Conservation (phyloP, 306 rosid species). For the Acacia confusa region DNA sequence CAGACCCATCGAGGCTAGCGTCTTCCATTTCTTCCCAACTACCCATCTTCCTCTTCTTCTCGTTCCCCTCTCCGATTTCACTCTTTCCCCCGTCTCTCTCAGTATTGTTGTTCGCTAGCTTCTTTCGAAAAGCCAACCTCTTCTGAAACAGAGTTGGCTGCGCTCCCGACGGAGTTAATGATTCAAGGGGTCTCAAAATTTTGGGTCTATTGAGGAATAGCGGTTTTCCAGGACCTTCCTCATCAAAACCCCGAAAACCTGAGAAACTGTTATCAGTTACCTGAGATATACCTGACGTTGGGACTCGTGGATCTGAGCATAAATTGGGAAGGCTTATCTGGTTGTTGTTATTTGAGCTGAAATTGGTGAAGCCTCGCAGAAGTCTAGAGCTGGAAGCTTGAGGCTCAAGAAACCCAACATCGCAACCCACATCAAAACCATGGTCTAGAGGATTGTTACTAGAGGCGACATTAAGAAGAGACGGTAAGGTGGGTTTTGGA, state of each 20-base stretch:
- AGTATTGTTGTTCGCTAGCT: constrained; percentile 20
- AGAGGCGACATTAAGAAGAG: constrained; percentile 50
- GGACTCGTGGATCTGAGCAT: constrained; percentile 34
- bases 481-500: constrained; percentile 51
- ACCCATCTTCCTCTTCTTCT: constrained; percentile 48
- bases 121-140: constrained; percentile 73
- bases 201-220: constrained; percentile 59
- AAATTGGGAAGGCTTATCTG: constrained; percentile 44
- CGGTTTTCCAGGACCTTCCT: constrained; percentile 44
- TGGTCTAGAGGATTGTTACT: constrained; percentile 42
- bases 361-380: constrained; percentile 35
- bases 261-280: constrained; percentile 33
- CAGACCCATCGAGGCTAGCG: constrained; percentile 64
- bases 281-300: constrained; percentile 24
- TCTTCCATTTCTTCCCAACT: constrained; percentile 57
- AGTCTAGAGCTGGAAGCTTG: constrained; percentile 46
- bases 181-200: constrained; percentile 63
- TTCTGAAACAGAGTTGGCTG: constrained; percentile 91
- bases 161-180: constrained; percentile 64
- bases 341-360: constrained; percentile 29
- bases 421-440: constrained; percentile 36
- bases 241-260: constrained; percentile 51
- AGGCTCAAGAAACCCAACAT: constrained; percentile 51
- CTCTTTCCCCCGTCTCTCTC: constrained; percentile 24
- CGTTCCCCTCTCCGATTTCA: constrained; percentile 40